These are phyloP conservation scores for Beauveria medogensis DNA, from an alignment of 2,329 filamentous ascomycete species.

Conservation along the genomic window DNA sequence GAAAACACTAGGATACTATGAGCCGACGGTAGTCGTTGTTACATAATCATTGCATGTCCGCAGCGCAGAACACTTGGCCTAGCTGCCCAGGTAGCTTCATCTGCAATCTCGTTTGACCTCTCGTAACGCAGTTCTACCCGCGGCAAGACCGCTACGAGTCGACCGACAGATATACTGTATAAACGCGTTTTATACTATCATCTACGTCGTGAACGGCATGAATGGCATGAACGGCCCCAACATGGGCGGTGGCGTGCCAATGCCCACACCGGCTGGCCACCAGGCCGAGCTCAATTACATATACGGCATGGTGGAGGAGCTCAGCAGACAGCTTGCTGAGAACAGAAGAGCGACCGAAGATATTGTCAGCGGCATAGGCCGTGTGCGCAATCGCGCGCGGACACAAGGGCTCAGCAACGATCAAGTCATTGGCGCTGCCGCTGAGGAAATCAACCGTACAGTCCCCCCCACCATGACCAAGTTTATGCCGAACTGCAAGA, in stretches of 20 bases:
- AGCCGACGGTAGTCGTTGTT: neutral
- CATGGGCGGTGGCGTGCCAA: slow-evolving; percentile 39
- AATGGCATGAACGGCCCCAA: slow-evolving; percentile 43
- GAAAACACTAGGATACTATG: neutral
- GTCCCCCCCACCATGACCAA: neutral
- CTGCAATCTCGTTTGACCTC: neutral
- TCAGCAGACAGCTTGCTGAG: slow-evolving; percentile 54
- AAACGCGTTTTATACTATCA: too few species aligned
- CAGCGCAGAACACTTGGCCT: neutral
- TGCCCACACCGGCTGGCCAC: slow-evolving; percentile 58
- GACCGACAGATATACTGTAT: neutral
- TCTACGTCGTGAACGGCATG: slow-evolving; percentile 23
- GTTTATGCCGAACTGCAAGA: neutral
- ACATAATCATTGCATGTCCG: neutral
- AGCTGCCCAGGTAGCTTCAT: neutral
- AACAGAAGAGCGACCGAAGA: slow-evolving; percentile 55
- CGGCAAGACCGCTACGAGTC: neutral
- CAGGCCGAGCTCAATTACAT: slow-evolving; percentile 62
- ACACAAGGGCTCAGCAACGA: slow-evolving; percentile 47
- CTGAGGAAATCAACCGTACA: slow-evolving; percentile 49
- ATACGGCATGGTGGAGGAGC: slow-evolving; percentile 59
- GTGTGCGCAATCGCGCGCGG: slow-evolving; percentile 49
- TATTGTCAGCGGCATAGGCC: slow-evolving; percentile 54
- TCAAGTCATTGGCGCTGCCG: slow-evolving; percentile 47
- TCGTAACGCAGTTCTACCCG: neutral